Evolutionary conservation across 805 yeast genomes (phyloP).

Genomic region (Candida germanica): DNA sequence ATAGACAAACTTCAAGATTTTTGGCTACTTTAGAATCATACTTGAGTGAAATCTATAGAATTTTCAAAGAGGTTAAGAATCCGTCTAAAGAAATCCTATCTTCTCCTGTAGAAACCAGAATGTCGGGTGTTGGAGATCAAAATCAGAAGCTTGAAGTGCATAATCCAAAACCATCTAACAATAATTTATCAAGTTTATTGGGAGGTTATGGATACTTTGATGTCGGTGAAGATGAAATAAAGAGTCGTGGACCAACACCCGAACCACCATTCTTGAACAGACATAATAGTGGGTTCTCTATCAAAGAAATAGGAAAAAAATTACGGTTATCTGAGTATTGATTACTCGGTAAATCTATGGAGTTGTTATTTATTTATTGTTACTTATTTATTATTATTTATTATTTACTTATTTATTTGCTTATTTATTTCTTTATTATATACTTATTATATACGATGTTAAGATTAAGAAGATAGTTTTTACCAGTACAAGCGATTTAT

Average conservation of each 20-base stretch:
- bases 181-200: conserved; percentile 32
- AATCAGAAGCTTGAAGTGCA: conserved; percentile 1
- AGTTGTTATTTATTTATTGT: conserved; percentile 10
- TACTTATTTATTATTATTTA: conserved; percentile 10
- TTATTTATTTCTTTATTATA: too few relatives aligned
- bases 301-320: conserved; percentile 63
- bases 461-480: too few relatives aligned
- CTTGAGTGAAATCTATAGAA: conserved; percentile 42
- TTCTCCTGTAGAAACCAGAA: conserved; percentile 24
- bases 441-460: too few relatives aligned
- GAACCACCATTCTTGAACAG: conserved; percentile 47
- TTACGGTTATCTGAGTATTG: conserved; percentile 61
- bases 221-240: conserved; percentile 49
- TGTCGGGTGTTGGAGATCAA: conserved; percentile 9
- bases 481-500: too few relatives aligned
- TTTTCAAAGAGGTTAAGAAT: conserved; percentile 25
- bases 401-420: conserved; percentile 5
- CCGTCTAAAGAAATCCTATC: conserved; percentile 14
- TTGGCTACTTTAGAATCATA: conserved; percentile 51
- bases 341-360: conserved; percentile 6
- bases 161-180: conserved; percentile 9
- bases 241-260: conserved; percentile 57
- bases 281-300: conserved; percentile 36
- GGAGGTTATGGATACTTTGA: conserved; percentile 65
- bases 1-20: conserved; percentile 57